Evolutionary conservation across 495 filamentous ascomycete genomes (phyloP).

Genomic region (Evernia prunastri): DNA sequence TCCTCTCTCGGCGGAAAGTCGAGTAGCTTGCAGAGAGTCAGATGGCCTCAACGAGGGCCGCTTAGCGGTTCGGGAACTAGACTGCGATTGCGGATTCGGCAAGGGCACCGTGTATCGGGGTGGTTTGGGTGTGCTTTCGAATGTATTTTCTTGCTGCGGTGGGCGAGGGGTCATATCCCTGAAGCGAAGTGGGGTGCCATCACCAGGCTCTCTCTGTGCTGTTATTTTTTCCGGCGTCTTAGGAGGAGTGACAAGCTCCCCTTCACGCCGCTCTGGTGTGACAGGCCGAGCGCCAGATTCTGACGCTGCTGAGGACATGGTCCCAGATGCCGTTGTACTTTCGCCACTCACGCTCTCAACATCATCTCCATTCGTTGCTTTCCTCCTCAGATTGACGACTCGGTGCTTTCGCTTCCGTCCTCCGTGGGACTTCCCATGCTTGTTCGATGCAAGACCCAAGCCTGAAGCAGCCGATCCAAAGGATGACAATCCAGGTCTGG

Average conservation of each 20-base stretch:
- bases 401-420: conserved; percentile 80
- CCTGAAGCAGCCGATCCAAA: conserved; percentile 45
- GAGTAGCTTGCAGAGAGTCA: conserved; percentile 7
- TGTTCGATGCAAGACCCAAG: conserved; percentile 56
- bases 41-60: conserved; percentile 10
- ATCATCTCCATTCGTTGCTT: conserved; percentile 46
- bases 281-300: conserved; percentile 46
- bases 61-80: not conserved
- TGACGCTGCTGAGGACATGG: conserved; percentile 34
- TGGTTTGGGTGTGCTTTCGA: conserved; percentile 14
- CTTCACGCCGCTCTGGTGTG: conserved; percentile 42
- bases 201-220: conserved; percentile 20
- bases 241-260: conserved; percentile 46
- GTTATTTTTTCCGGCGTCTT: conserved; percentile 34
- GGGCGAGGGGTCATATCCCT: conserved; percentile 28
- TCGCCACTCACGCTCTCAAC: conserved; percentile 52
- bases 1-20: conserved; percentile 1
- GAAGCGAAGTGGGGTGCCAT: conserved; percentile 15
- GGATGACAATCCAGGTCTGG: conserved; percentile 41
- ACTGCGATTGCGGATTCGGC: not conserved
- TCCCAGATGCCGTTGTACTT: conserved; percentile 37
- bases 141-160: conserved; percentile 11
- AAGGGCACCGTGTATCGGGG: conserved; percentile 2
- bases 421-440: conserved; percentile 56
- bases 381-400: conserved; percentile 81